Evolutionary conservation across 208 protist species (phyloP), one percentile per base, ranked within the genome.

Genomic region (Porcisia hertigi): DNA sequence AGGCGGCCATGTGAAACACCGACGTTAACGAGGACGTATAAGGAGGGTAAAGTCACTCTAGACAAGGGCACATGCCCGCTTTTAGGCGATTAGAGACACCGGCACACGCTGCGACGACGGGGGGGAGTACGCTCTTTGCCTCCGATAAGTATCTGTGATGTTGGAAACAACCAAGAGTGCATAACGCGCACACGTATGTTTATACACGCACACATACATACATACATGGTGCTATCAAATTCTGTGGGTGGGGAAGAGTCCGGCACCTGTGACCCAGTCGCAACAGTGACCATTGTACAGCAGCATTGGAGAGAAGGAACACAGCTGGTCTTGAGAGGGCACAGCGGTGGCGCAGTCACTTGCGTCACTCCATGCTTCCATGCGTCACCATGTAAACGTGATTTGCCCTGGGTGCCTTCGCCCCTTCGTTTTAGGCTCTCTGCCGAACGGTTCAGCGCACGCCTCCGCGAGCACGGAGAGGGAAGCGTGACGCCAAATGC

Each of bases 401-500:
- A 3, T n/a, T 65, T 1, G 30, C 12, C 25, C 34, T 16, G 14
- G 3, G 5, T 34, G 4, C 58, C 16, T 20, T 4, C 23, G 9
- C 14, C 43, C 18, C 20, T 49, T 34, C 62, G 5, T 49, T 14
- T 20, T 20, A 36, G 36, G 14, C 34, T 6, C 9, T 3, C 23
- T 8, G 9, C 47, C 12, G 23, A 43, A 1, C 11, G 11, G n/a
- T 0, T 73, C 69, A 72, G 36, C 14, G 30, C 49, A 52, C 66
- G 25, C 7, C 39, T 11, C 65, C 52, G 34, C 77, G 75, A 2
- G 76, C 76, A 39, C 86, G 82, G 18, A 86, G 70, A 55, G 89
- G 86, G 74, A 94, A 94, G 23, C 72, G 55, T 14, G 80, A 60
- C 11, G 86, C 87, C 11, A 85, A 73, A 41, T 86, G 73, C 3